Evolutionary conservation across 2,329 filamentous ascomycete genomes (phyloP).

Genomic region (Elsinoe ampelina): DNA sequence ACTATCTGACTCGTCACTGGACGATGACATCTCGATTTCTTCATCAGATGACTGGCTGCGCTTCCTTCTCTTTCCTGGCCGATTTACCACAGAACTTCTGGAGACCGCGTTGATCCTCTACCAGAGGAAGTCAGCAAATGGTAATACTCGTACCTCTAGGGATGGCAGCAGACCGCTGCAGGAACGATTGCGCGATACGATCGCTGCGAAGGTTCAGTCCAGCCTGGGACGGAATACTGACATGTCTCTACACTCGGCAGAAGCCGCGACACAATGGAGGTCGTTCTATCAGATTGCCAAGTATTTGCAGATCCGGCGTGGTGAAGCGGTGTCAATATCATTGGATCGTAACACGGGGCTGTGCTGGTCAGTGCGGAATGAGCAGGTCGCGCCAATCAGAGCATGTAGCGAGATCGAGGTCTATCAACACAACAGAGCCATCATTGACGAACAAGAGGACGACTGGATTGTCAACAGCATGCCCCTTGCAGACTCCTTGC

Average conservation of each 20-base stretch:
- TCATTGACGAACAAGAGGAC: constrained; percentile 28
- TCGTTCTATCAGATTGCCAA: constrained; percentile 77
- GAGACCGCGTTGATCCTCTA: constrained; percentile 79
- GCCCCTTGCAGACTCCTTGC: constrained; percentile 18
- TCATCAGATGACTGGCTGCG: constrained; percentile 70
- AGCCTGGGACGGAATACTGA: constrained; percentile 43
- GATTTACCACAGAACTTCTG: constrained; percentile 69
- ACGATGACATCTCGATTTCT: constrained; percentile 23
- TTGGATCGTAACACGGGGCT: constrained; percentile 62
- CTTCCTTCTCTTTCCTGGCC: constrained; percentile 72
- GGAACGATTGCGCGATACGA: constrained; percentile 64
- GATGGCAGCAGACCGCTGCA: neutral
- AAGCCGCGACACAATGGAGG: constrained; percentile 77
- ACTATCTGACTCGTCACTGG: constrained; percentile 18
- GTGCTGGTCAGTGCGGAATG: constrained; percentile 77
- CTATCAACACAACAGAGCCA: constrained; percentile 56
- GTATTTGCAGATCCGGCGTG: constrained; percentile 77
- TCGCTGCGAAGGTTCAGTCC: constrained; percentile 56
- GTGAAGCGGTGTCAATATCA: constrained; percentile 69
- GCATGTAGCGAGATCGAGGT: constrained; percentile 71
- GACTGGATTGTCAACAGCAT: constrained; percentile 19
- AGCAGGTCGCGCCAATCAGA: constrained; percentile 69
- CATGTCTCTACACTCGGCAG: constrained; percentile 62
- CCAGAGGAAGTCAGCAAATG: constrained; percentile 41
- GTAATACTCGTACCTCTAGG: constrained; percentile 48